Evolutionary conservation across 331 rosid genomes (phyloP).

Genomic region (Acacia pycnantha): DNA sequence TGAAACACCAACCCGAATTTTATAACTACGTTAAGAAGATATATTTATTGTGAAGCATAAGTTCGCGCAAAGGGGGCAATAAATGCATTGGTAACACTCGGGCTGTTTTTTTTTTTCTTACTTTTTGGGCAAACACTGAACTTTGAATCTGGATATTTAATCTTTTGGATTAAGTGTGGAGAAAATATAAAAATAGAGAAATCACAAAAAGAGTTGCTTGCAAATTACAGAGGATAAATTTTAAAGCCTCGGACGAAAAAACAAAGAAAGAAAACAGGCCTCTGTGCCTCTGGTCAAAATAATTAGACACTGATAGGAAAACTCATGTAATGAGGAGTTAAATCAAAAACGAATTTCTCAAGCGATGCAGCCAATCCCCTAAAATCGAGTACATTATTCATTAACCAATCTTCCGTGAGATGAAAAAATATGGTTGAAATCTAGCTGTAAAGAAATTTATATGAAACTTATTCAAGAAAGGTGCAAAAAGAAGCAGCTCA

Average conservation of each 20-base stretch:
- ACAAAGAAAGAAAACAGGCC: background rate
- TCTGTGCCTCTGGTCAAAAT: background rate
- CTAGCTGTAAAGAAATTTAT: background rate
- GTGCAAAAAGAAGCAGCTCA: background rate
- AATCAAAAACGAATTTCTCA: background rate
- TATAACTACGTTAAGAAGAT: background rate
- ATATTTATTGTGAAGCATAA: background rate
- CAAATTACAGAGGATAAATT: background rate
- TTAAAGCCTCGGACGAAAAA: background rate
- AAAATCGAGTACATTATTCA: background rate
- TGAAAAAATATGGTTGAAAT: conserved; percentile 23
- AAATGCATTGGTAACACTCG: background rate
- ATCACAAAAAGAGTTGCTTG: conserved; percentile 15
- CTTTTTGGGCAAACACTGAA: background rate
- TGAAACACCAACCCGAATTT: conserved; percentile 5
- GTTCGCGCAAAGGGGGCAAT: background rate
- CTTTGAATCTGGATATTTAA: background rate
- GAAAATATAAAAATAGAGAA: conserved; percentile 15
- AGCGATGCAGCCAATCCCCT: background rate
- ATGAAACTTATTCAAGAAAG: background rate
- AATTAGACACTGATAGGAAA: background rate
- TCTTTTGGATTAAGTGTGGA: background rate
- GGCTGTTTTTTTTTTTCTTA: background rate
- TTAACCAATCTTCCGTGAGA: conserved; percentile 23
- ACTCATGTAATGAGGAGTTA: background rate